Evolutionary conservation across 1,284 basidiomycete genomes (phyloP), one percentile per base, ranked within the genome.

Genomic region (Tylopilus orsonianus): DNA sequence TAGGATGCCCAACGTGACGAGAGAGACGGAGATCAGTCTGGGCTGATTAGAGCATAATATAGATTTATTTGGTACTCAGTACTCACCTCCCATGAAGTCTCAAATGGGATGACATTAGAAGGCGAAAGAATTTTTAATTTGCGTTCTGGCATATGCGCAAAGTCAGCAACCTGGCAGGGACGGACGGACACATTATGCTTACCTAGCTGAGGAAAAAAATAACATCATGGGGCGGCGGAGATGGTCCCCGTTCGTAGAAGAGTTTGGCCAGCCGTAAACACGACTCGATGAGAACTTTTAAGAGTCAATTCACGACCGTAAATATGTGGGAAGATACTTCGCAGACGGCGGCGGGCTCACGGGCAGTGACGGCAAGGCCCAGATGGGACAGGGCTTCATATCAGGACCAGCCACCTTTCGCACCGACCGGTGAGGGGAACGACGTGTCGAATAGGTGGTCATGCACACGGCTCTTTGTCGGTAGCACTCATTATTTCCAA

Each of bases 381-480:
- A 14, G 32, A 18, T 16, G 44, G 43, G 49, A 34, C 46, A 30
- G 38, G 41, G 37, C 48, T 35, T 34, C 29, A 16, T 37, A 19
- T 5, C 38, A 53, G 18, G 40, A 19, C 49, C n/a, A 32, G 12
- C 23, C 7, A 14, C n/a, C n/a, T 16, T 19, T 40, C 46, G 16
- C 27, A 20, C 13, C 22, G 41, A 22, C 4, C 19, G 13, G 7
- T 32, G 30, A 24, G 41, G 40, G 18, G 5, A 18, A 26, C 7
- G 24, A 32, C 29, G 30, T 33, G 20, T 43, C 24, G n/a, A n/a
- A 36, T 27, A 41, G 20, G 20, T 30, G 41, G 52, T 36, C 35
- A 19, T 19, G n/a, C 32, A 44, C 27, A 44, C 22, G 54, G 16
- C 14, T 41, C 53, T n/a, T 57, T 47, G 54, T 59, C 48, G 36